Percentiles rank a stretch among this genome's conserved stretches.
Conservation (phyloP, 805 yeast species). For the Kuraishia borneana region DNA sequence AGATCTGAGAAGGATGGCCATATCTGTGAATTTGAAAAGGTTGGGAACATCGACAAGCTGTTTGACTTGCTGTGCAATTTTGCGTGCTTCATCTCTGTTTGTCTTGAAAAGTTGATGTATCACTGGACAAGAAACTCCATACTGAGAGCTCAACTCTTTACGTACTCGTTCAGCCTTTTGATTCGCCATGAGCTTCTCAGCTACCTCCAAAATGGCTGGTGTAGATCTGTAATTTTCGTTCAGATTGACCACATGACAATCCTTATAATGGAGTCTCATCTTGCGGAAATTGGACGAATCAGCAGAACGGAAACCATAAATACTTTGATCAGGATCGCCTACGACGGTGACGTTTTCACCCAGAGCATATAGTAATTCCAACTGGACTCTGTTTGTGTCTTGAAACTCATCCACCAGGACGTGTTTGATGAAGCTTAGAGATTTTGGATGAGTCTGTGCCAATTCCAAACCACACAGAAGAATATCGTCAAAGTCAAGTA, state of each 20-base stretch:
- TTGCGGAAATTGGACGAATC: slow-evolving; percentile 50
- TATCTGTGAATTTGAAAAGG: slow-evolving; percentile 40
- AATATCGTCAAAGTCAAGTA: slow-evolving; percentile 80
- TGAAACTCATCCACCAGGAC: slow-evolving; percentile 92
- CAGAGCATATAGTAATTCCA: slow-evolving; percentile 49
- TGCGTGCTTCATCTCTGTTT: slow-evolving; percentile 43
- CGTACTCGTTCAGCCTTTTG: slow-evolving; percentile 33
- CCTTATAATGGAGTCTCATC: slow-evolving; percentile 29
- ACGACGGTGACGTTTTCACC: slow-evolving; percentile 59
- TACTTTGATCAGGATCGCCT: slow-evolving; percentile 96
- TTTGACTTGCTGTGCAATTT: slow-evolving; percentile 44
- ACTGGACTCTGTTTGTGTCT: slow-evolving; percentile 76
- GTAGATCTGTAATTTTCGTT: slow-evolving; percentile 79
- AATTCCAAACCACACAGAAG: slow-evolving; percentile 44
- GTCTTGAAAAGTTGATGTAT: slow-evolving; percentile 28
- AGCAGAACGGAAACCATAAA: slow-evolving; percentile 82
- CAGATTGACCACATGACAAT: slow-evolving; percentile 29
- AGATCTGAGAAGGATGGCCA: slow-evolving; percentile 64
- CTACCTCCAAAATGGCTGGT: slow-evolving; percentile 44
- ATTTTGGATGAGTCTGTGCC: slow-evolving; percentile 24
- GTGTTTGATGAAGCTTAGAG: slow-evolving; percentile 43
- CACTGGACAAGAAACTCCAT: slow-evolving; percentile 30
- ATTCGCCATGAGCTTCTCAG: slow-evolving; percentile 56
- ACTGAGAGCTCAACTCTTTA: slow-evolving; percentile 36
- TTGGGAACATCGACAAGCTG: slow-evolving; percentile 33